Evolutionary conservation across 768 basidiomycete genomes (phyloP), one percentile per base, ranked within the genome.

Genomic region (Lactarius indigo): DNA sequence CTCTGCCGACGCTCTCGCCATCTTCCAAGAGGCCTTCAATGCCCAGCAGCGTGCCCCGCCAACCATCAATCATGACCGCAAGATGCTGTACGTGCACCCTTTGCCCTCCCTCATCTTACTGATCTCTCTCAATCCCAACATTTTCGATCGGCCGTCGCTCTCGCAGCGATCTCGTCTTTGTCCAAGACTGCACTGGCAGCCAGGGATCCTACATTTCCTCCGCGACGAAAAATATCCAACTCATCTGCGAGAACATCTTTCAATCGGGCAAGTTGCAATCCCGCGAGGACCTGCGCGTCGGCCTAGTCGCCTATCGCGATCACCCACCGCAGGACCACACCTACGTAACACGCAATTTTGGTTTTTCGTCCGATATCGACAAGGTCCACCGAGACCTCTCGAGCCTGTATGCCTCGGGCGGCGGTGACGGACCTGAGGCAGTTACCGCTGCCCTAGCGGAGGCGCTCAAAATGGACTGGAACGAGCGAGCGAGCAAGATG

Each of bases 241-340:
- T 91, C 75, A 98, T 98, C 74, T 96, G 92, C 75, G 90, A 90
- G 57, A 89, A 92, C 78, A 98, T 98, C 70, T 92, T 92, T 78
- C 90, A 95, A 78, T 95, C 94, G 28, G 95, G 95, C 50, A 91
- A 90, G 73, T 85, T 98, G n/a, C 89, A 91, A 74, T 81, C 85
- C 63, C 84, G 81, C 55, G 94, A 96, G 73, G 96, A 97, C 76
- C 85, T 96, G 26, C 87, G 94, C 69, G 87, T 98, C 47, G 97
- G 96, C 65, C 84, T 98, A 66, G 85, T 98, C 70, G 95, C 94
- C 50, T 98, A 96, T 79, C 87, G 96, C 68, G 96, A 98, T 79
- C 94, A 98, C 74, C 96, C 96, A 30, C 96, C 96, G 18, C 96
- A 98, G 79, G 96, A 98, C 75, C 93, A 92, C 73, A 95, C 94